Evolutionary conservation across 2,329 filamentous ascomycete genomes (phyloP).

Genomic region (Ambrosiella cleistominuta): DNA sequence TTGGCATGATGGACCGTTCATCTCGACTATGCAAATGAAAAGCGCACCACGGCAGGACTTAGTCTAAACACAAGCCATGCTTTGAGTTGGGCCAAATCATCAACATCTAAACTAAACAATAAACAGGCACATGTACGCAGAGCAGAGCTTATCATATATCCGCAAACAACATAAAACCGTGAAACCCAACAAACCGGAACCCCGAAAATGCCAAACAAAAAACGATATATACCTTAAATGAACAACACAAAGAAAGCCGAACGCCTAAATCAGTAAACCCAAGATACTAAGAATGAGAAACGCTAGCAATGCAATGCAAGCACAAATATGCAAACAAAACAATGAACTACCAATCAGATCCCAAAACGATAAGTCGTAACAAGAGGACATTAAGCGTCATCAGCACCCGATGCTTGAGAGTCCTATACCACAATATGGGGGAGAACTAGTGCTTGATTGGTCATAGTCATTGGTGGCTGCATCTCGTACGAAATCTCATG

Average conservation of each 20-base stretch:
- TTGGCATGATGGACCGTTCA: too few relatives aligned
- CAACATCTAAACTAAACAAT: not conserved
- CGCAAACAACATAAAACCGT: conserved; percentile 12
- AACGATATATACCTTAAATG: conserved; percentile 13
- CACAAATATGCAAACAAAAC: conserved; percentile 6
- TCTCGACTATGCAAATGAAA: too few relatives aligned
- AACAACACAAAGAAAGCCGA: conserved; percentile 9
- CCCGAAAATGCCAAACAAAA: conserved; percentile 10
- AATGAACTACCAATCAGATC: conserved; percentile 8
- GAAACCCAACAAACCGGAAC: conserved; percentile 8
- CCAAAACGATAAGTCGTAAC: conserved; percentile 10
- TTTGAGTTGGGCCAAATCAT: not conserved
- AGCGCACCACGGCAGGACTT: too few relatives aligned
- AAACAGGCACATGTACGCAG: not conserved
- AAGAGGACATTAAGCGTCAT: conserved; percentile 8
- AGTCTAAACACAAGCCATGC: not conserved
- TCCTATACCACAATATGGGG: conserved; percentile 10
- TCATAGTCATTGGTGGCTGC: conserved; percentile 10
- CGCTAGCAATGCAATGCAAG: conserved; percentile 3
- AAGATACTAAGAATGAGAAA: not conserved
- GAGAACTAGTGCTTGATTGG: conserved; percentile 6
- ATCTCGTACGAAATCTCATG: conserved; percentile 5
- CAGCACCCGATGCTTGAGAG: not conserved
- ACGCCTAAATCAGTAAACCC: not conserved
- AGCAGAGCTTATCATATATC: conserved; percentile 10